Evolutionary conservation across 1,284 basidiomycete genomes (phyloP).

Genomic region (Leucoagaricus sp.): DNA sequence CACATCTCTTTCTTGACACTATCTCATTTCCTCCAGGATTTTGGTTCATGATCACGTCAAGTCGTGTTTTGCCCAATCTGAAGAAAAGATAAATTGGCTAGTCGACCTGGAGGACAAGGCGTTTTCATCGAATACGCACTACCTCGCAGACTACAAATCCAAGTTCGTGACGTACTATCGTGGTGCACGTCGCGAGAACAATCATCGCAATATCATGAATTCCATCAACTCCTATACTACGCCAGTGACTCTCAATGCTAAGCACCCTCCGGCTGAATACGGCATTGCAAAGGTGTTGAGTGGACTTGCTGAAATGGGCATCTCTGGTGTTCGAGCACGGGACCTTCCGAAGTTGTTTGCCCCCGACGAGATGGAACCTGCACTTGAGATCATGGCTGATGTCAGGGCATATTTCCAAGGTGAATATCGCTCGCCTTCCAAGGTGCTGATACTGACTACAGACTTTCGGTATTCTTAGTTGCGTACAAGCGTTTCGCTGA

Average conservation of each 20-base stretch:
- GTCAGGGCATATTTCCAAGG: constrained; percentile 76
- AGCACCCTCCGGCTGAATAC: constrained; percentile 11
- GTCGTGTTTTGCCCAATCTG: constrained; percentile 38
- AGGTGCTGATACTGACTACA: background rate
- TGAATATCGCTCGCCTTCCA: constrained; percentile 23
- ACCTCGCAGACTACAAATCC: constrained; percentile 54
- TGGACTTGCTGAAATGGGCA: constrained; percentile 45
- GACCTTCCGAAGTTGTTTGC: constrained; percentile 57
- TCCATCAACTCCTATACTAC: constrained; percentile 28
- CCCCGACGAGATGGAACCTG: constrained; percentile 53
- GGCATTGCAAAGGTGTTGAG: constrained; percentile 40
- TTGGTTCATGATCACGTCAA: constrained; percentile 48
- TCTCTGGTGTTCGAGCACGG: constrained; percentile 38
- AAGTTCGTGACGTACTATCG: constrained; percentile 58
- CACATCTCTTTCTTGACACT: background rate
- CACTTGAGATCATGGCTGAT: constrained; percentile 67
- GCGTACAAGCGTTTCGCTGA: constrained; percentile 53
- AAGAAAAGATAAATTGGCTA: constrained; percentile 50
- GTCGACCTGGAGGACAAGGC: constrained; percentile 53
- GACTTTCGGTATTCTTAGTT: constrained; percentile 38
- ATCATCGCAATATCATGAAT: constrained; percentile 28
- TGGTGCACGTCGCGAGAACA: constrained; percentile 36
- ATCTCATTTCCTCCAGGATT: constrained; percentile 15
- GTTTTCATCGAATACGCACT: constrained; percentile 59
- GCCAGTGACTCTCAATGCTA: background rate